Evolutionary conservation across 2,329 filamentous ascomycete species (phyloP), one percentile per base, ranked within the genome.

Genomic region (Metarhizium rileyi): DNA sequence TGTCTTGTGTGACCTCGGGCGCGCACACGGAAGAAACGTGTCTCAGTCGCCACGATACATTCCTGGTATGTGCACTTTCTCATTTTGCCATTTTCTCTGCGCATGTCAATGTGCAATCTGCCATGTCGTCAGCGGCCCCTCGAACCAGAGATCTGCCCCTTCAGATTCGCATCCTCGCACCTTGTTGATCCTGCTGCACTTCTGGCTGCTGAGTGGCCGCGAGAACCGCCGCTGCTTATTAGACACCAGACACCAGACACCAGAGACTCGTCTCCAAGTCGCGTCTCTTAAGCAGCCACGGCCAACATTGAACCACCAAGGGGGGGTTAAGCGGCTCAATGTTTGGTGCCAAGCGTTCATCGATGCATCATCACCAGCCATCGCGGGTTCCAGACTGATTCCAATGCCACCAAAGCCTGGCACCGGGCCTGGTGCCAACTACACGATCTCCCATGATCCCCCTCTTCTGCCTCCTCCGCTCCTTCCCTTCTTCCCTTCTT

Each of bases 131-230:
- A 33, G 30, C 10, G 30, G 30, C 16, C 30, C 30, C 27, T 28
- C 8, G 27, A 8, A 7, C 8, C 27, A 12, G 27, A 5, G 27
- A 36, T 36, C 33, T 20, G n/a, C 18, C 35, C 35, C 35, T 38
- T 7, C 35, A 9, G 6, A 8, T 38, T 38, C n/a, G 7, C 4
- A 23, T 8, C 33, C 35, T n/a, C 35, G 35, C 35, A 20, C 35
- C n/a, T 8, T 8, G n/a, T 38, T 38, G 35, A 20, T 40, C 38
- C 2, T 10, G 3, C n/a, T 14, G n/a, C 38, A 8, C 27, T 44
- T 25, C 25, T 43, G 5, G 5, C 28, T 48, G 46, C 46, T 36
- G 12, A 43, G 46, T 48, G 46, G 46, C 47, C 47, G 47, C 47
- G 14, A 18, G 47, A 42, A 36, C 47, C 30, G 27, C 41, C 40